Base-by-base conservation (phyloP, 1,139 yeast species). In the Hyphopichia wangnamkhiaoensis region DNA sequence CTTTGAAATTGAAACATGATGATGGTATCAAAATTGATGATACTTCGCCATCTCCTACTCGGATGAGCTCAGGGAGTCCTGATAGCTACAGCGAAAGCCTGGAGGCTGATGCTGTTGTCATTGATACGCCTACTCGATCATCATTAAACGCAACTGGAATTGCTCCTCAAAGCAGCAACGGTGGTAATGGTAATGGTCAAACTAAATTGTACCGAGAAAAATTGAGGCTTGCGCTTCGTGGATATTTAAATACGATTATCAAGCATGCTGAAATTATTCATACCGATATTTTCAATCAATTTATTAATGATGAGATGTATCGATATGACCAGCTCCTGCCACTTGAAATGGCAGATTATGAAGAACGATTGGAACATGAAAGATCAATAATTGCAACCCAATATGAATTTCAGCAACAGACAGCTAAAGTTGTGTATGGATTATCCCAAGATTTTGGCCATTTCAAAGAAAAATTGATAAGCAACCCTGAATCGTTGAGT, bases 211-310 rank as follows among this genome's bases (percentile, higher is more conserved):
- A 50, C 7, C 54, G 71, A 32, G 98, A 91, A 57, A 82, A 80
- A 48, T 74, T 88, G 47, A 68, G 98, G 33, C 71, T 89, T 15
- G 78, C 94, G 0, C 63, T 91, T 31, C 68, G 97, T 39, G 88
- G 91, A 0, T 91, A 85, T 54, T 53, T 91, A 38, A 68, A 74
- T 31, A 59, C 72, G 4, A 61, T 90, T 15, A 53, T 78, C 4
- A 65, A 73, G 25, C 75, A 76, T 35, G 71, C 79, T 1, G 85
- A 81, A 37, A 71, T 88, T 0, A 69, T 79, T 1, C 71, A 75
- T 41, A 76, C 82, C 29, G 61, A 66, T 1, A 64, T 72, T 3
- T 68, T 89, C 38, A 55, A 65, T 24, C 65, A 65, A 23, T 91
- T 91, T 52, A 50, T 88, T 6, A 59, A 62, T 37, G 60, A 65